Base-by-base conservation (phyloP, 148 eudicot species). In the Salicornia ramosissima region DNA sequence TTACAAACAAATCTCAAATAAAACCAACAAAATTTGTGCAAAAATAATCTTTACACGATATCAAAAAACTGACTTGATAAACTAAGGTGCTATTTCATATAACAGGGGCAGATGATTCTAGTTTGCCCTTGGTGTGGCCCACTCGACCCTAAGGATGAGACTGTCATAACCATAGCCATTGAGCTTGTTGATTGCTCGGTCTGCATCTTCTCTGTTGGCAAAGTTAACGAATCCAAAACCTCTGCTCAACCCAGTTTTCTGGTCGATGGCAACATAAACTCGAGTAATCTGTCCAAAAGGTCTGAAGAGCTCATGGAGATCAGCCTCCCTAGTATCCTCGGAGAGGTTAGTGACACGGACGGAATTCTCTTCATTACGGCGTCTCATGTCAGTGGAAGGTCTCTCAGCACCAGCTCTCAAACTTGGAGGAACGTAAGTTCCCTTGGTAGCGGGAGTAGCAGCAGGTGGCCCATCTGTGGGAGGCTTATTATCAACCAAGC, bases 131-230 rank as follows among this genome's bases (percentile, higher is more conserved):
- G 98, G 96, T 15, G 96, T 79, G 53, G 96, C 87, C 96, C 98
- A 93, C 73, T 93, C 96, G 63, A 90, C 96, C 42, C 91, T 79
- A 51, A 93, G 88, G 69, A 93, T 93, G 68, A 93, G 94, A 72
- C 84, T 93, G 55, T 93, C 98, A 62, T 93, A 93, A 56, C 98
- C 98, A 78, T 93, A 93, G n/a, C 98, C 98, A 73, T 93, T 93
- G 15, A 90, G 98, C 71, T 93, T 93, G 31, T 79, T 80, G 60
- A 93, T 93, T 13, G 98, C 98, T 67, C 86, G 85, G 68, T 93
- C 88, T 10, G 90, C 98, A 40, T 93, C 96, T 64, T 93, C 98
- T 85, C 84, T 84, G 77, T 54, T 81, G 22, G 82, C 87, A 77
- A 89, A 87, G 77, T 90, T 93, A 52, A 93, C 96, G 70, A 93